These are phyloP conservation scores for Boletus bicolor DNA, from an alignment of 768 basidiomycete species.

Conservation along the genomic window DNA sequence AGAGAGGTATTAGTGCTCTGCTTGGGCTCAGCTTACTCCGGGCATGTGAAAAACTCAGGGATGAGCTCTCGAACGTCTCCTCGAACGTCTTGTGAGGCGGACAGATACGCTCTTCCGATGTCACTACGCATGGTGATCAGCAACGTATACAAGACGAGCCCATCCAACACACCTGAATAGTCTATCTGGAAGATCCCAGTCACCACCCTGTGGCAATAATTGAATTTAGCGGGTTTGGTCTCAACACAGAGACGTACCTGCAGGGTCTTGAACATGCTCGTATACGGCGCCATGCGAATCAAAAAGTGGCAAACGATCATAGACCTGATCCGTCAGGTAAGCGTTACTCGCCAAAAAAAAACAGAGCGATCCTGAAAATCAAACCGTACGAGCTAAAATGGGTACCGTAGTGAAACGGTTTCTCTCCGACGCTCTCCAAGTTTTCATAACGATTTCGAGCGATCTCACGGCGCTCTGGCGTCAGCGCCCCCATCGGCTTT, in stretches of 20 bases:
- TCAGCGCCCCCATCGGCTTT: constrained; percentile 89
- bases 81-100: constrained; percentile 79
- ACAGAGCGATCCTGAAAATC: not conserved
- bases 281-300: constrained; percentile 86
- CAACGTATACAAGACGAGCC: not conserved
- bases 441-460: constrained; percentile 74
- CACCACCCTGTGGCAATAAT: constrained; percentile 62
- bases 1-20: not conserved
- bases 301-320: constrained; percentile 97
- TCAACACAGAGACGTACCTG: constrained; percentile 39
- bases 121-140: constrained; percentile 45
- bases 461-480: constrained; percentile 66
- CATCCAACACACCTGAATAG: constrained; percentile 59
- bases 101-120: constrained; percentile 75
- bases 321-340: constrained; percentile 37
- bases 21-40: constrained; percentile 52
- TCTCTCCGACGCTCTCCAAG: constrained; percentile 75
- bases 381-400: constrained; percentile 73
- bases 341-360: constrained; percentile 2
- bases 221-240: not conserved
- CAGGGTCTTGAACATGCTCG: constrained; percentile 91
- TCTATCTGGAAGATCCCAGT: constrained; percentile 91
- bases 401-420: constrained; percentile 90
- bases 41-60: constrained; percentile 83
- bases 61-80: constrained; percentile 94